phyloP scores from a whole-genome alignment of 2,329 filamentous ascomycete genomes.

The Beauveria australis region DNA sequence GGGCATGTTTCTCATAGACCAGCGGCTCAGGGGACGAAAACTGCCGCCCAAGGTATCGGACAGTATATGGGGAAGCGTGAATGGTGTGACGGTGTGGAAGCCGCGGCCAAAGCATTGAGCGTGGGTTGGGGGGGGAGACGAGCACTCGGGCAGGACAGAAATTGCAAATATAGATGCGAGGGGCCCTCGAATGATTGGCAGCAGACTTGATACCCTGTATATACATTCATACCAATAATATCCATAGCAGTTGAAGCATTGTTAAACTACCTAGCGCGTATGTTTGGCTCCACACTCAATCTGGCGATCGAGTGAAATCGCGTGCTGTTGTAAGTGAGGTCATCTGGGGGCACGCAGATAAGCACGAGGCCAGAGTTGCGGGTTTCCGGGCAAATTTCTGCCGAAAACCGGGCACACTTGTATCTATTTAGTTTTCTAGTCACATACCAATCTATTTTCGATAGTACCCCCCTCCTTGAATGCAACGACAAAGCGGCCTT shows the following conservation, averaged over 20 bases:
- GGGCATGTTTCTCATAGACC: constrained; percentile 75
- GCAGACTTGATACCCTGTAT: constrained; percentile 4
- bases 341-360: not conserved
- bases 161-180: too few relatives aligned
- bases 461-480: not conserved
- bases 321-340: not conserved
- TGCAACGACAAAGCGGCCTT: not conserved
- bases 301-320: too few relatives aligned
- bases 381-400: not conserved
- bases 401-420: not conserved
- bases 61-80: constrained; percentile 68
- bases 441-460: not conserved
- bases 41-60: constrained; percentile 61
- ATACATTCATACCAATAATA: not conserved
- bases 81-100: constrained; percentile 33
- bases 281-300: too few relatives aligned
- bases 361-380: not conserved
- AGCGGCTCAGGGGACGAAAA: constrained; percentile 71
- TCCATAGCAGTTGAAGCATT: not conserved
- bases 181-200: not conserved
- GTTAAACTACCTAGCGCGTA: not conserved
- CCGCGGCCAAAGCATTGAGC: constrained; percentile 19
- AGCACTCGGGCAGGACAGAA: not conserved
- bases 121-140: not conserved
- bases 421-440: not conserved